phyloP scores from a whole-genome alignment of 768 basidiomycete genomes.

The Mycena filopes region DNA sequence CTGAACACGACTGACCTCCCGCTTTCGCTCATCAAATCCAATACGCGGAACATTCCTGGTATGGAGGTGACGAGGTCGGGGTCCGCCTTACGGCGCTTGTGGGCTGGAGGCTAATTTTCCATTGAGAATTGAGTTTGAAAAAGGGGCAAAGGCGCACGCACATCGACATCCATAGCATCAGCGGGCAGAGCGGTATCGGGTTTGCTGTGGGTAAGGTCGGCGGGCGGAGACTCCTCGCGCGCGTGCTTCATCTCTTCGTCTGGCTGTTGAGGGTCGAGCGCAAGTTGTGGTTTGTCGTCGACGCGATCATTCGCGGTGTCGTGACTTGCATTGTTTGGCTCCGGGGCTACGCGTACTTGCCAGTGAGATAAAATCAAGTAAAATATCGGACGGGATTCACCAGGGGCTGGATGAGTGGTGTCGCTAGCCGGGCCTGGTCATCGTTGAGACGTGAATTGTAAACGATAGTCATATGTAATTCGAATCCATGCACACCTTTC shows the following conservation, averaged over 20 bases:
- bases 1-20: conserved; percentile 40
- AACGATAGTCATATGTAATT: no score
- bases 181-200: no score
- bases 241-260: background rate
- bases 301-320: conserved; percentile 7
- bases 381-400: no score
- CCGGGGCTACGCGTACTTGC: no score
- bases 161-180: conserved; percentile 24
- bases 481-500: no score
- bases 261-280: background rate
- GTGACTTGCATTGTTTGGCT: conserved; percentile 1
- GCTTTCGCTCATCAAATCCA: conserved; percentile 64
- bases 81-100: background rate
- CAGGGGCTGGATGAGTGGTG: no score
- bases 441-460: no score
- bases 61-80: conserved; percentile 42
- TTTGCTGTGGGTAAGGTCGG: background rate
- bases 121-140: background rate
- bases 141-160: background rate
- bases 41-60: conserved; percentile 61
- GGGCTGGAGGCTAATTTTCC: background rate
- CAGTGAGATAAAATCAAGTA: no score
- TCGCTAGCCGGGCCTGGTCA: no score
- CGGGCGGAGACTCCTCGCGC: background rate
- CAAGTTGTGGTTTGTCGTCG: background rate